Evolutionary conservation across 306 rosid genomes (phyloP), one percentile per base, ranked within the genome.

Genomic region (Inga laurina): DNA sequence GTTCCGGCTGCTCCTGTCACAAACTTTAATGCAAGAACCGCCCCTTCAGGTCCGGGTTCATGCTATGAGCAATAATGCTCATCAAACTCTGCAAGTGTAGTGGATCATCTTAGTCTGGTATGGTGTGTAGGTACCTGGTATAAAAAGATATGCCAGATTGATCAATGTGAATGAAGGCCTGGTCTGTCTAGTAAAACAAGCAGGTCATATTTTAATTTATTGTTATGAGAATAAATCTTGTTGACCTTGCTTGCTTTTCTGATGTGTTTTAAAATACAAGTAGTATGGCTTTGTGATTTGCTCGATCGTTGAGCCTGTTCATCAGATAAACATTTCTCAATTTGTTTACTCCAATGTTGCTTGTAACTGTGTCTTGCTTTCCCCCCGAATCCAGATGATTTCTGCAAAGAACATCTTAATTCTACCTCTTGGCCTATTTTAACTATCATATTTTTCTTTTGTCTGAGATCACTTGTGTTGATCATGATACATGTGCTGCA

Each of bases 1-100:
- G 89, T 97, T 79, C 76, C 89, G 32, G 98, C 97, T 15, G 97
- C 99, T 82, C 98, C 99, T 3, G 93, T 90, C 69, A 86, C 89
- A 21, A 94, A 92, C 72, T 73, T 11, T 51, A 83, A 82, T 66
- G 98, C 97, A 79, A 92, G 97, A 84, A 82, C 75, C 12, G 90
- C 99, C 54, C 99, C 99, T 4, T 51, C 3, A 7, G 93, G 95
- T 64, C 82, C 99, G 14, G 98, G 98, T 30, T 96, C 99, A 35
- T 96, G 99, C 86, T 94, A 89, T 77, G 93, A 76, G 12, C 99
- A 94, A 56, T 96, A 80, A 91, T 69, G 10, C 79, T 65, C 76
- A 32, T 59, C 75, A 74, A 74, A 66, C 62, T 13, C 14, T 7
- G 30, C 34, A 5, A 71, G 56, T 22, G 75, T 30, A 0, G 12